Percentiles rank a stretch among this genome's conserved stretches.
Conservation (phyloP, 192 early-diverging fungal genomes). For the Coemansia sp. region DNA sequence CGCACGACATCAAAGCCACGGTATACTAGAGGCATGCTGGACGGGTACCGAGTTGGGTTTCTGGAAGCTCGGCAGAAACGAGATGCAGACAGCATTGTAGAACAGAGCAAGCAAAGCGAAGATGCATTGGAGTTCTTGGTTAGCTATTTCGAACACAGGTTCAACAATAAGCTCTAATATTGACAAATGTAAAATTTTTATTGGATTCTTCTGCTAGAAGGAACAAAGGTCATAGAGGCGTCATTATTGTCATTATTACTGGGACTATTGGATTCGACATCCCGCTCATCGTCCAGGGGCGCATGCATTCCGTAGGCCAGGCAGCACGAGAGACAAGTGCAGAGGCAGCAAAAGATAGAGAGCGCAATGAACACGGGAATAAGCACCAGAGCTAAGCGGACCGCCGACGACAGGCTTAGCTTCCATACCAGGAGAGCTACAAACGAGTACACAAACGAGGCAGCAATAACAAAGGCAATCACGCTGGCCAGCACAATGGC, state of each 20-base stretch:
- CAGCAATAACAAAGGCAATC: slow-evolving; percentile 50
- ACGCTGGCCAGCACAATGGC: slow-evolving; percentile 50
- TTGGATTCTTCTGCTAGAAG: slow-evolving; percentile 25
- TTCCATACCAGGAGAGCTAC: slow-evolving; percentile 59
- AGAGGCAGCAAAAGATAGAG: slow-evolving; percentile 41
- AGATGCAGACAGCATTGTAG: slow-evolving; percentile 5
- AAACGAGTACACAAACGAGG: slow-evolving; percentile 56
- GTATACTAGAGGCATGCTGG: slow-evolving; percentile 33
- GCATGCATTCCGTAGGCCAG: slow-evolving; percentile 45
- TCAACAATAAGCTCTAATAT: neutral
- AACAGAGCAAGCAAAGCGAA: slow-evolving; percentile 10
- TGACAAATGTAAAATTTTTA: neutral
- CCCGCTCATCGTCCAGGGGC: slow-evolving; percentile 37
- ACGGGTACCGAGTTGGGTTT: slow-evolving; percentile 45
- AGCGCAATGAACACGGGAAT: slow-evolving; percentile 69
- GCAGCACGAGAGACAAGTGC: slow-evolving; percentile 38
- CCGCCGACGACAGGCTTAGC: slow-evolving; percentile 48
- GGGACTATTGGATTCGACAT: neutral
- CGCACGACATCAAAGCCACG: slow-evolving; percentile 19
- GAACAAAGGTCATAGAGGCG: slow-evolving; percentile 13
- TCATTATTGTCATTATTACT: neutral
- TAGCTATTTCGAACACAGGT: slow-evolving; percentile 26
- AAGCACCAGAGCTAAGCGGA: slow-evolving; percentile 62
- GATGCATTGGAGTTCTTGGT: slow-evolving; percentile 31
- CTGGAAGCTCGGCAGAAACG: slow-evolving; percentile 7